Evolutionary conservation across 2,329 filamentous ascomycete genomes (phyloP), one percentile per base, ranked within the genome.

Genomic region (Hypoxylon sp.): DNA sequence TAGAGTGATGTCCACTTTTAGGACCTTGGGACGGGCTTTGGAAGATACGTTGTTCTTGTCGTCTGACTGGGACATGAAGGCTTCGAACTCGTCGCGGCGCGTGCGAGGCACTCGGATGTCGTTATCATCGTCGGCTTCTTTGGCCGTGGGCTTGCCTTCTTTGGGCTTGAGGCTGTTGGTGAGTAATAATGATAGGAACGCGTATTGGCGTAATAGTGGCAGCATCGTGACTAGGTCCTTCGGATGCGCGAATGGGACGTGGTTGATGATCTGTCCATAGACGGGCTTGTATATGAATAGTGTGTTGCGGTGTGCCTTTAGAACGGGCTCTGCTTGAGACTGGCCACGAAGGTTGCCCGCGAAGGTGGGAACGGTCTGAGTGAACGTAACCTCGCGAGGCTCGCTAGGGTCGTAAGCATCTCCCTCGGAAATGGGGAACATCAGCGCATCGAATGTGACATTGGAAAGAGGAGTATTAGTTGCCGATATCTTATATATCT

Each of bases 221-320:
- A 97, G 83, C 75, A 94, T 88, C 58, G 87, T 85, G 5, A 94
- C 82, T 3, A 97, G 81, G 75, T 97, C 92, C 53, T 89, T 87
- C 0, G 93, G 93, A 74, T 97, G 93, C 2, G 89, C 88, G 75
- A 97, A 95, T 0, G 92, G 89, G 32, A 96, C 82, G 60, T 90
- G 88, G 0, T 86, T 86, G 7, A 97, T 78, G 2, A 84, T 83
- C 61, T 90, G 86, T 0, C 90, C 91, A 71, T 91, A 93, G 7
- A 93, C 91, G 1, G 89, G 87, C 77, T 93, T 93, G 60, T 91
- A 88, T 17, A 93, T 87, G 69, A 88, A 89, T 1, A 96, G 82
- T 0, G 85, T 88, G 74, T 91, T 92, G 11, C 79, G 77, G 72
- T 90, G 86, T 2, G 71, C 77, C 46, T 79, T 82, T 5, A 77